These are phyloP conservation scores for Pestalotiopsis fici DNA, from an alignment of 2,329 filamentous ascomycete genomes.

Conservation along the genomic window DNA sequence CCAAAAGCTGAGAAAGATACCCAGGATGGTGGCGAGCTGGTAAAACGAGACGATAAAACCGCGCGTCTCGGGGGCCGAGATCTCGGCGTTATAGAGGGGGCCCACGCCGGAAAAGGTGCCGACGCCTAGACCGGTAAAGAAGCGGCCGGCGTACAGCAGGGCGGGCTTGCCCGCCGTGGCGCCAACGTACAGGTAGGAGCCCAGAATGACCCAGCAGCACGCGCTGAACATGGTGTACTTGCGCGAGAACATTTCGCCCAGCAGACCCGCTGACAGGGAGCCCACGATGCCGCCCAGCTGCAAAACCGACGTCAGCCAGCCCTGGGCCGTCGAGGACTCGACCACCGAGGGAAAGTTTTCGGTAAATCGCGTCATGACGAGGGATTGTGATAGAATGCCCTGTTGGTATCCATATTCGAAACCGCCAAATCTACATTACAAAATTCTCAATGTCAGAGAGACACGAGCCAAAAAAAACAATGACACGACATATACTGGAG, in stretches of 20 bases:
- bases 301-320: conserved; percentile 45
- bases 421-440: conserved; percentile 42
- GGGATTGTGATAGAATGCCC: conserved; percentile 53
- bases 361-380: conserved; percentile 53
- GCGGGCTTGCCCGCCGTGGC: conserved; percentile 40
- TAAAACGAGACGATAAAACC: conserved; percentile 19
- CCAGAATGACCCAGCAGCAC: conserved; percentile 41
- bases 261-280: conserved; percentile 50
- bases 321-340: conserved; percentile 44
- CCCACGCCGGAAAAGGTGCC: conserved; percentile 31
- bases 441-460: not conserved
- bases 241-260: conserved; percentile 53
- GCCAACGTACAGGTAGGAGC: conserved; percentile 48
- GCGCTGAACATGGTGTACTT: conserved; percentile 55
- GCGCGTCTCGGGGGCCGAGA: conserved; percentile 20
- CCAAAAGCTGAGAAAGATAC: conserved; percentile 28
- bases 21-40: conserved; percentile 26
- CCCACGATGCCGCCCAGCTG: conserved; percentile 60
- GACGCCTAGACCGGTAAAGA: conserved; percentile 55
- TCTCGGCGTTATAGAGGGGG: conserved; percentile 24
- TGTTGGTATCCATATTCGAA: conserved; percentile 57
- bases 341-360: conserved; percentile 50
- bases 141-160: conserved; percentile 54
- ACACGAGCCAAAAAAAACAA: not conserved
- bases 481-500: not conserved